These are phyloP conservation scores for Alternaria conjuncta DNA, from an alignment of 2,329 filamentous ascomycete genomes.

Conservation along the genomic window DNA sequence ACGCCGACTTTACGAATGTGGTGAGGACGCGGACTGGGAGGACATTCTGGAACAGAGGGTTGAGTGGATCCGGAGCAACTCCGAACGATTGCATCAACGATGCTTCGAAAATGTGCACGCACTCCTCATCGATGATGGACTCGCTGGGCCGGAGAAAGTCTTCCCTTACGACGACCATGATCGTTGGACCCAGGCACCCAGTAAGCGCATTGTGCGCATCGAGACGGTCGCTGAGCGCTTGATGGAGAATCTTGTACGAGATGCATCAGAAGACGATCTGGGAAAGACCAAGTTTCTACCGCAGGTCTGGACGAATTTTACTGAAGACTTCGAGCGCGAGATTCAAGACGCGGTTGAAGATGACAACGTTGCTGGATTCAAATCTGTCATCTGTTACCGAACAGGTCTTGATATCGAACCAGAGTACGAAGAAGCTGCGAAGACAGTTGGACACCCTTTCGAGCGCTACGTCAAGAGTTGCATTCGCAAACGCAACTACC, in stretches of 20 bases:
- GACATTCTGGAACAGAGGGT: slow-evolving; percentile 59
- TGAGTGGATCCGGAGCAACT: slow-evolving; percentile 53
- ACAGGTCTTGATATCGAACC: slow-evolving; percentile 68
- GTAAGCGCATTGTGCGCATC: slow-evolving; percentile 78
- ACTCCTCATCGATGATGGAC: slow-evolving; percentile 79
- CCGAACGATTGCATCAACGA: slow-evolving; percentile 63
- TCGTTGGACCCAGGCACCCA: slow-evolving; percentile 66
- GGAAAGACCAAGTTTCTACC: slow-evolving; percentile 41
- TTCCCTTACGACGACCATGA: slow-evolving; percentile 66
- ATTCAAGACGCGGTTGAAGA: slow-evolving; percentile 68
- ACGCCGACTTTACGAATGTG: slow-evolving; percentile 66
- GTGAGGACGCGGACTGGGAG: slow-evolving; percentile 64
- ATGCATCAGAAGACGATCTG: slow-evolving; percentile 46
- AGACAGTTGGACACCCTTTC: slow-evolving; percentile 47
- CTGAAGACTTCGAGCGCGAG: slow-evolving; percentile 57
- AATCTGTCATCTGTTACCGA: slow-evolving; percentile 82
- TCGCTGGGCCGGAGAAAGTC: slow-evolving; percentile 62
- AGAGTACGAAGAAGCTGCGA: slow-evolving; percentile 49
- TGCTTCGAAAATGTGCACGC: slow-evolving; percentile 77
- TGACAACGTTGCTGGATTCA: slow-evolving; percentile 76
- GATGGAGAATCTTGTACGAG: slow-evolving; percentile 58
- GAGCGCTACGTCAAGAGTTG: slow-evolving; percentile 51
- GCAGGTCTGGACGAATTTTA: slow-evolving; percentile 53
- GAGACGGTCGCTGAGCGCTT: slow-evolving; percentile 73
- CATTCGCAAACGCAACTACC: slow-evolving; percentile 51